Evolutionary conservation across 192 early-diverging fungal species (phyloP).

Genomic region (Entomortierella lignicola): DNA sequence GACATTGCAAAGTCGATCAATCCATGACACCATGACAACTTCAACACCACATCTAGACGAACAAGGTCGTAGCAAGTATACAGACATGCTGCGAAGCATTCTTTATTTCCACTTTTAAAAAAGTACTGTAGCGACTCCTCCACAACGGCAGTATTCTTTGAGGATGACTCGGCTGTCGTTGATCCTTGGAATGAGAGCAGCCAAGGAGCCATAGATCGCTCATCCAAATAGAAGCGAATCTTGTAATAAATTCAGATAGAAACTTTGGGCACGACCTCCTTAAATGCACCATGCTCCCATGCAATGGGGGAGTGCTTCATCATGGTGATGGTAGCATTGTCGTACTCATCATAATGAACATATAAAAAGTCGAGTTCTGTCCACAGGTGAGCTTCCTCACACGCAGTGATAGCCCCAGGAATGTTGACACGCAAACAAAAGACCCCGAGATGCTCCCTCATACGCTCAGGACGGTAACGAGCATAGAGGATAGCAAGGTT

Average conservation of each 20-base stretch:
- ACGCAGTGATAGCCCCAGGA: conserved; percentile 97
- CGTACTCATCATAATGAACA: conserved; percentile 98
- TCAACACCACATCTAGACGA: conserved; percentile 92
- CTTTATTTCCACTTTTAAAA: conserved; percentile 89
- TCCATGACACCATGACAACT: conserved; percentile 91
- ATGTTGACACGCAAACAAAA: conserved; percentile 99
- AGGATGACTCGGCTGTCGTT: conserved; percentile 98
- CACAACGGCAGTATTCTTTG: conserved; percentile 85
- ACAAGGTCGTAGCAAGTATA: conserved; percentile 96
- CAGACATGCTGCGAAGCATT: conserved; percentile 94
- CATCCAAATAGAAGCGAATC: conserved; percentile 95
- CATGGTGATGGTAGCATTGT: conserved; percentile 96
- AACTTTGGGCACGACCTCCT: conserved; percentile 97
- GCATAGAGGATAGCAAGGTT: conserved; percentile 97
- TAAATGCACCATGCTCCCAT: conserved; percentile 97
- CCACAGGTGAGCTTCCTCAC: conserved; percentile 95
- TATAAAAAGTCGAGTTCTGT: conserved; percentile 98
- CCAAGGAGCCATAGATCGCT: conserved; percentile 96
- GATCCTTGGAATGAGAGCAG: conserved; percentile 89
- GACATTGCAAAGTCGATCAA: conserved; percentile 97
- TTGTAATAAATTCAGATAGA: conserved; percentile 98
- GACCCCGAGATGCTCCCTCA: conserved; percentile 97
- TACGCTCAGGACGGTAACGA: conserved; percentile 93
- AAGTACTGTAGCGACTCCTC: conserved; percentile 97
- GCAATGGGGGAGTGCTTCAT: conserved; percentile 96